Conservation (phyloP, 2,329 filamentous ascomycete genomes). For the Meredithiella fracta region DNA sequence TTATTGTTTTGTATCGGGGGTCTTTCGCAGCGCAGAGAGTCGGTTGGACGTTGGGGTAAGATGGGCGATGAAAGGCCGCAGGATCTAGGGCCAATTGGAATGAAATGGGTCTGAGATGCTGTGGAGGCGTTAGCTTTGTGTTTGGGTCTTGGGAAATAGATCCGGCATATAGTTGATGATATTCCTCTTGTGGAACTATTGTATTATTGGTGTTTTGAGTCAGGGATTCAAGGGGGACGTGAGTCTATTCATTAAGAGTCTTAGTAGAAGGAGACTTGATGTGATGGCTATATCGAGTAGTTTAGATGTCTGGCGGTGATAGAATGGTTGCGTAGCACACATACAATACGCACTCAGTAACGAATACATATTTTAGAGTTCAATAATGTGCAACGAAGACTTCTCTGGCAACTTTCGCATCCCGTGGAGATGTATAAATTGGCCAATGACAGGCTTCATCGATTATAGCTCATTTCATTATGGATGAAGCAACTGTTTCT, state of each 20-base stretch:
- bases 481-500: too few relatives aligned
- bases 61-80: too few relatives aligned
- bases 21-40: too few relatives aligned
- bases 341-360: not conserved
- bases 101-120: too few relatives aligned
- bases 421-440: not conserved
- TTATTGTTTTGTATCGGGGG: too few relatives aligned
- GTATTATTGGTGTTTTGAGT: not conserved
- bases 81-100: too few relatives aligned
- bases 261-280: not conserved
- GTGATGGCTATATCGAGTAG: not conserved
- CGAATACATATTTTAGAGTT: not conserved
- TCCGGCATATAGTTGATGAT: too few relatives aligned
- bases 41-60: too few relatives aligned
- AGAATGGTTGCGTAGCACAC: not conserved
- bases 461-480: too few relatives aligned
- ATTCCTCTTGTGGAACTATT: not conserved
- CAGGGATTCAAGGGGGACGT: not conserved
- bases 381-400: not conserved
- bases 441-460: too few relatives aligned
- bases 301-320: not conserved
- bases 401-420: not conserved
- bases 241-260: not conserved
- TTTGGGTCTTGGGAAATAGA: too few relatives aligned
- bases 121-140: too few relatives aligned